These are phyloP conservation scores for Vaccinium myrtillus DNA, from an alignment of 148 eudicot species.

Conservation along the genomic window DNA sequence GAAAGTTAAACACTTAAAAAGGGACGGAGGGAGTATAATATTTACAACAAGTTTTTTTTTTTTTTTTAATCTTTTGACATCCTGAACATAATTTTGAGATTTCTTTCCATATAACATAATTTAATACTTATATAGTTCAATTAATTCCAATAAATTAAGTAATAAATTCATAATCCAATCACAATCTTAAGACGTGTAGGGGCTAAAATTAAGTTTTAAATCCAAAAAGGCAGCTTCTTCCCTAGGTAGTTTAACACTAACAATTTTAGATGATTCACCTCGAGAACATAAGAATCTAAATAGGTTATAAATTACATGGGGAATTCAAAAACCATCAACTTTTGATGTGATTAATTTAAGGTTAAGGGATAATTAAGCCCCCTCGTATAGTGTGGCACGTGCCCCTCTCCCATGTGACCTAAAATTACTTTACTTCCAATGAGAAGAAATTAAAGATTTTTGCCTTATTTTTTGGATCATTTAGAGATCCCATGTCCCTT, in stretches of 20 bases:
- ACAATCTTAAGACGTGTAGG: background rate
- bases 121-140: no score
- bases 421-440: slow-evolving; percentile 16
- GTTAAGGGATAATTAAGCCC: slow-evolving; percentile 19
- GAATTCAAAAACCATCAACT: slow-evolving; percentile 21
- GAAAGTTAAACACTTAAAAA: no score
- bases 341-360: slow-evolving; percentile 15
- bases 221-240: slow-evolving; percentile 14
- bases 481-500: slow-evolving; percentile 29
- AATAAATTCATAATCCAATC: no score
- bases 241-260: slow-evolving; percentile 15
- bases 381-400: slow-evolving; percentile 23
- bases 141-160: no score
- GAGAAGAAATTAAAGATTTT: slow-evolving; percentile 16
- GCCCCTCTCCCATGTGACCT: slow-evolving; percentile 20
- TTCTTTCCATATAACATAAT: no score
- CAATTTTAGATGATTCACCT: background rate
- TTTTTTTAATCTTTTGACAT: no score
- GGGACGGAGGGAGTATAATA: no score
- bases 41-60: no score
- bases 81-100: no score
- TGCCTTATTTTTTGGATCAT: slow-evolving; percentile 22
- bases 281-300: slow-evolving; percentile 4
- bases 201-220: background rate
- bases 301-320: background rate